These are phyloP conservation scores for Colletotrichum trifolii DNA, from an alignment of 2,329 filamentous ascomycete species.

Conservation along the genomic window DNA sequence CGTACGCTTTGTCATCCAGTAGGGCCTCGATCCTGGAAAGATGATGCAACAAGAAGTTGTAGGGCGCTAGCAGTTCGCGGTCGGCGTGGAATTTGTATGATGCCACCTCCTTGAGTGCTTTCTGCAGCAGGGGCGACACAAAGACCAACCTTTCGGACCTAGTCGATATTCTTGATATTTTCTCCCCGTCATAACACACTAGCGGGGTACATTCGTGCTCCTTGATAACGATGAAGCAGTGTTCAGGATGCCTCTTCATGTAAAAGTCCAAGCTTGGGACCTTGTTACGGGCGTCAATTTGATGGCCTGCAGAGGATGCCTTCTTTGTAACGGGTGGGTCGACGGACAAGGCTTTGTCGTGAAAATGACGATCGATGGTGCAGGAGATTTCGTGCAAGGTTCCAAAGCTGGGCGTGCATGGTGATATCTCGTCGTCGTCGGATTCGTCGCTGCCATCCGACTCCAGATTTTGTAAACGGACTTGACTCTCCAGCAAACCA, in stretches of 20 bases:
- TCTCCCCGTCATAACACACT: too few relatives aligned
- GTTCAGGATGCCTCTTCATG: background rate
- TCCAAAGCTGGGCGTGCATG: background rate
- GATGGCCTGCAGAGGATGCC: background rate
- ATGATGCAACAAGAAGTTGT: slow-evolving; percentile 9
- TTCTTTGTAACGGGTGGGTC: background rate
- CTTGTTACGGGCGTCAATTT: background rate
- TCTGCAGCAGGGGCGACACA: background rate
- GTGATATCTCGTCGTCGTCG: background rate
- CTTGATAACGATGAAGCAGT: slow-evolving; percentile 11
- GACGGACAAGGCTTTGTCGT: background rate
- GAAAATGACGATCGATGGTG: background rate
- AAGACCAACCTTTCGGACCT: background rate
- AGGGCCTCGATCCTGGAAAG: background rate
- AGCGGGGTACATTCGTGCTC: background rate
- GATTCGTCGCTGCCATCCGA: background rate
- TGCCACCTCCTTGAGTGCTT: slow-evolving; percentile 4
- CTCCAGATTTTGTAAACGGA: background rate
- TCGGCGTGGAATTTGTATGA: background rate
- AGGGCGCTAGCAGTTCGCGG: background rate
- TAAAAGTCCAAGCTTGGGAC: background rate
- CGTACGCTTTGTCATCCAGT: background rate
- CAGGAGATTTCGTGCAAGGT: slow-evolving; percentile 5
- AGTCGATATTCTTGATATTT: background rate
- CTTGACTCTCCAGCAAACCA: slow-evolving; percentile 1